Percentiles rank a stretch among this genome's conserved stretches.
Conservation (phyloP, 2,329 filamentous ascomycete species). For the Meredithiella fracta region DNA sequence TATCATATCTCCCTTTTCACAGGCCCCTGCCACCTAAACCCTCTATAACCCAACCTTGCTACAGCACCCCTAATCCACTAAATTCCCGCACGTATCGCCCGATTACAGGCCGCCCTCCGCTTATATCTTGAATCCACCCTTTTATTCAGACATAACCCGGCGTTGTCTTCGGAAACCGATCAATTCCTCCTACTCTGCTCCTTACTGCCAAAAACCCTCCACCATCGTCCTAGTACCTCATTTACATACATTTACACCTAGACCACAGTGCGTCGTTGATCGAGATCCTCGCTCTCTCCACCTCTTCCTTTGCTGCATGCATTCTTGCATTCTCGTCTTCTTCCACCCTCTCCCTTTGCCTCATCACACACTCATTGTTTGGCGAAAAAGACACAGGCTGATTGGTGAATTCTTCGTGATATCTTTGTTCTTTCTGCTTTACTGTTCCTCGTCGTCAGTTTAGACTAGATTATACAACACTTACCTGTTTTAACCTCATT, state of each 20-base stretch:
- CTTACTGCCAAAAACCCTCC: too few species aligned
- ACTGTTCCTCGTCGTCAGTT: neutral
- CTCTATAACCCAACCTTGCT: neutral
- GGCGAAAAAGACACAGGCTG: too few species aligned
- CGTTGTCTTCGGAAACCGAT: constrained; percentile 1
- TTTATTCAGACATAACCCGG: neutral
- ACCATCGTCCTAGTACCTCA: too few species aligned
- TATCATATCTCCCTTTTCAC: neutral
- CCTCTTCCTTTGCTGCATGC: too few species aligned
- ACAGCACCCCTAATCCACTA: neutral
- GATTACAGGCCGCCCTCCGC: neutral
- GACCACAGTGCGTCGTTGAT: too few species aligned
- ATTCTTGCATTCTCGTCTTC: too few species aligned
- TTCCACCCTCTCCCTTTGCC: too few species aligned
- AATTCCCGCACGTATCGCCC: neutral
- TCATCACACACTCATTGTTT: too few species aligned
- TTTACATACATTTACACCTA: too few species aligned
- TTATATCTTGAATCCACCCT: neutral
- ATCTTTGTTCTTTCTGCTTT: neutral
- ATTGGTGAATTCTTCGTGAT: neutral
- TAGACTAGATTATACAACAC: neutral
- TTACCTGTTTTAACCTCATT: neutral
- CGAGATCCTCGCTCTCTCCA: too few species aligned
- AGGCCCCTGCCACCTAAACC: neutral
- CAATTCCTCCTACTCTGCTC: neutral